Conservation (phyloP, 352 stramenopile species). For the Phytophthora constricta region DNA sequence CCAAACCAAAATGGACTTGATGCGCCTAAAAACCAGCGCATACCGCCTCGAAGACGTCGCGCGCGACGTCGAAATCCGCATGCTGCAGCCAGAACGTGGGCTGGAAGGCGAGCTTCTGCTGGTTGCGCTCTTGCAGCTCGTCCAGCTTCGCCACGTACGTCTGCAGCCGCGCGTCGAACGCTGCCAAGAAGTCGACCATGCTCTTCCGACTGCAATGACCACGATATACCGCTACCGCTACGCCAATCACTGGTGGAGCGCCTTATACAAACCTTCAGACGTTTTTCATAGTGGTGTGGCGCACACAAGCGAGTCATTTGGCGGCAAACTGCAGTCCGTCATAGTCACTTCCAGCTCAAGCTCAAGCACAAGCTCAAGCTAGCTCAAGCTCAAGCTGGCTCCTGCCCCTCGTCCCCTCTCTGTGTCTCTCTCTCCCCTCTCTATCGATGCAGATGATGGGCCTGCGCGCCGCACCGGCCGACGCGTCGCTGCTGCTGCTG, state of each 20-base stretch:
- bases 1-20: neutral
- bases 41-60: slow-evolving; percentile 85
- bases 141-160: slow-evolving; percentile 68
- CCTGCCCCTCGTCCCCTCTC: slow-evolving; percentile 1
- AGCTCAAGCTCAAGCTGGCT: neutral
- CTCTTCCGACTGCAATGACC: neutral
- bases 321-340: neutral
- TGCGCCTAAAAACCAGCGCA: neutral
- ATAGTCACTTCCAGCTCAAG: slow-evolving; percentile 2
- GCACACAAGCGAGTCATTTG: neutral
- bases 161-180: slow-evolving; percentile 61
- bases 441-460: slow-evolving; percentile 25
- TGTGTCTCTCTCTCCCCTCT: neutral
- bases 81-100: slow-evolving; percentile 83
- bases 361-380: neutral
- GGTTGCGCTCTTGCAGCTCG: slow-evolving; percentile 62
- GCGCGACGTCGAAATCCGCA: slow-evolving; percentile 76
- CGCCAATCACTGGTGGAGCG: no score
- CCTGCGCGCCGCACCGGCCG: slow-evolving; percentile 9
- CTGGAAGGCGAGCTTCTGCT: slow-evolving; percentile 62
- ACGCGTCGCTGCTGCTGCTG: slow-evolving; percentile 22
- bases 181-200: slow-evolving; percentile 64
- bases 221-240: no score
- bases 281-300: no score
- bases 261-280: no score